A percentile compares a stretch with the other conserved stretches of the same genome.
Evolutionary conservation across 1,139 yeast species (phyloP).

Genomic region (Taphrina wiesneri): DNA sequence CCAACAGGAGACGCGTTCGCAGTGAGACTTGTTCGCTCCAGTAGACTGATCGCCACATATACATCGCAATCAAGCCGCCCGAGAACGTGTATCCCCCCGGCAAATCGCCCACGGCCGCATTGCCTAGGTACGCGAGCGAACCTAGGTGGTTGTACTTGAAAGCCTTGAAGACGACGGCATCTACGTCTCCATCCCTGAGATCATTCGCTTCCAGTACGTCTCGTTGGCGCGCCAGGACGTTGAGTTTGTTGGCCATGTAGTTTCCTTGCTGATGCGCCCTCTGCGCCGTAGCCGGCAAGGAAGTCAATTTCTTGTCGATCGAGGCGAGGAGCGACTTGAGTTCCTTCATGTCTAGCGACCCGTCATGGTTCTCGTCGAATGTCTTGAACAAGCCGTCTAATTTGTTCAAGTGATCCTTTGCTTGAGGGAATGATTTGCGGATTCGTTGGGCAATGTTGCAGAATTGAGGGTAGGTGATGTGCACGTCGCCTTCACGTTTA

Average conservation of each 20-base stretch:
- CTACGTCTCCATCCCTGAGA: constrained; percentile 54
- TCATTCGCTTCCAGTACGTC: constrained; percentile 47
- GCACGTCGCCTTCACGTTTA: constrained; percentile 47
- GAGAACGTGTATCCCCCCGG: constrained; percentile 57
- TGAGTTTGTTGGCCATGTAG: constrained; percentile 59
- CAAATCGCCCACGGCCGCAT: constrained; percentile 64
- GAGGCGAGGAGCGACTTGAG: constrained; percentile 53
- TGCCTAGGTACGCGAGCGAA: constrained; percentile 63
- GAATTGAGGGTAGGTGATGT: constrained; percentile 53
- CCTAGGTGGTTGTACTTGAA: constrained; percentile 62
- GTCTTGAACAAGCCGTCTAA: constrained; percentile 55
- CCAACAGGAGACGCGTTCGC: constrained; percentile 59
- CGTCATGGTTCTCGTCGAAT: constrained; percentile 53
- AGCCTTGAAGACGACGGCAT: constrained; percentile 57
- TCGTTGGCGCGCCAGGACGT: constrained; percentile 52
- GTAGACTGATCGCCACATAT: constrained; percentile 66
- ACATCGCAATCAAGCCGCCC: constrained; percentile 66
- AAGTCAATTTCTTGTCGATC: constrained; percentile 61
- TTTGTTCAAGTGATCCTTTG: constrained; percentile 57
- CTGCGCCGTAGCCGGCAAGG: constrained; percentile 69
- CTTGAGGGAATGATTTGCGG: constrained; percentile 57
- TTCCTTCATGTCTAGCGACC: constrained; percentile 54
- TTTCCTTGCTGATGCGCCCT: constrained; percentile 67
- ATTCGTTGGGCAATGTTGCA: constrained; percentile 52
- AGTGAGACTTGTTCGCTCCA: constrained; percentile 63